Evolutionary conservation across 2,329 filamentous ascomycete species (phyloP).

Genomic region (Diaporthe citrichinensis): DNA sequence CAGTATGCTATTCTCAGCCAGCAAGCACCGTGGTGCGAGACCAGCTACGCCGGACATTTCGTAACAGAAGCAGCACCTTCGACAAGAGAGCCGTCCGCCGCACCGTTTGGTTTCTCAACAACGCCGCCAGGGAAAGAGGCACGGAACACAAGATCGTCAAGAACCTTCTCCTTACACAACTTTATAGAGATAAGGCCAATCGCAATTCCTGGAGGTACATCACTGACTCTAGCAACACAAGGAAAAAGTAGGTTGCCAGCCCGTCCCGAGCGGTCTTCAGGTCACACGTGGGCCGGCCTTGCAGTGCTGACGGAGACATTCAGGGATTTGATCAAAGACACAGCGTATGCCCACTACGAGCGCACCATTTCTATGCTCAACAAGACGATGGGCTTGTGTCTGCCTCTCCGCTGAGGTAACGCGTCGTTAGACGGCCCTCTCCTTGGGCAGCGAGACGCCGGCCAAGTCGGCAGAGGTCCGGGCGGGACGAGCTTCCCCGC

Average conservation of each 20-base stretch:
- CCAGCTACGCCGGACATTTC: constrained; percentile 72
- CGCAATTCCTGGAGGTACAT: constrained; percentile 32
- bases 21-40: constrained; percentile 74
- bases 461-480: constrained; percentile 16
- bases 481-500: constrained; percentile 10
- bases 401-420: constrained; percentile 57
- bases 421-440: background rate
- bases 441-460: background rate
- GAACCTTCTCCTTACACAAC: constrained; percentile 66
- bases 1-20: constrained; percentile 79
- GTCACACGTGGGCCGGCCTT: constrained; percentile 38
- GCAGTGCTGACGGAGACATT: constrained; percentile 42
- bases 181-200: constrained; percentile 51
- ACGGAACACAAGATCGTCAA: constrained; percentile 81
- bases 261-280: constrained; percentile 32
- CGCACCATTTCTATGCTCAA: constrained; percentile 82
- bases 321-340: constrained; percentile 43
- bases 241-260: constrained; percentile 43
- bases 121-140: constrained; percentile 73
- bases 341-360: constrained; percentile 73
- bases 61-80: constrained; percentile 59
- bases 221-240: background rate
- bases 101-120: constrained; percentile 79
- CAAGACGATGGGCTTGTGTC: constrained; percentile 77
- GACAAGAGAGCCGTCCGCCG: constrained; percentile 69